phyloP scores from a whole-genome alignment of 2,329 filamentous ascomycete genomes.

The Fusarium paranaense region DNA sequence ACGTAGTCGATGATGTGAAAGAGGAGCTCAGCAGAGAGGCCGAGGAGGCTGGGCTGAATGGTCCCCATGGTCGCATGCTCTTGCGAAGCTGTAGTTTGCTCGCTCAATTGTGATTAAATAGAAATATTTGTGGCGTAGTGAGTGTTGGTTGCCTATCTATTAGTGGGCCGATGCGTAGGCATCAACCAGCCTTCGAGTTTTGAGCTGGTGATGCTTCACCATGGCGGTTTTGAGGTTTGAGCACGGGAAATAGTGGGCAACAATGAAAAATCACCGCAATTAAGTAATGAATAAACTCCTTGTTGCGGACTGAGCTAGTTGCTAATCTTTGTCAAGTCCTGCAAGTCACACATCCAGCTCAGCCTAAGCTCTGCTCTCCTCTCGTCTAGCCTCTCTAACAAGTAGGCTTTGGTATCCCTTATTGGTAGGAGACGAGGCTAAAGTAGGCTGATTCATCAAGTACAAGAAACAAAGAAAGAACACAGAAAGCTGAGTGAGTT shows the following conservation, averaged over 20 bases:
- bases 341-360: neutral
- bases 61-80: neutral
- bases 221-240: neutral
- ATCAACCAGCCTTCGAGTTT: neutral
- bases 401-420: neutral
- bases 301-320: neutral
- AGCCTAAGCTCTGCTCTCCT: neutral
- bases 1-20: neutral
- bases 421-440: neutral
- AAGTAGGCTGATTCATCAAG: neutral
- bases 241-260: neutral
- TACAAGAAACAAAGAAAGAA: neutral
- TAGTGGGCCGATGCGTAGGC: neutral
- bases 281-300: neutral
- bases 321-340: neutral
- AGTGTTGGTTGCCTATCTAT: neutral
- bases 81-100: neutral
- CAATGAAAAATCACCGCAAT: neutral
- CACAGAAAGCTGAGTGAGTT: too few relatives aligned
- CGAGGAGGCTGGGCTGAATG: neutral
- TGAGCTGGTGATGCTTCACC: neutral
- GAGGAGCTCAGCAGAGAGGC: conserved; percentile 18
- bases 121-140: neutral
- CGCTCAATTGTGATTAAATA: neutral
- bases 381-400: neutral